Percentiles rank a stretch among this genome's conserved stretches.
Evolutionary conservation across 2,329 filamentous ascomycete species (phyloP).

Genomic region (Penicillium paneum): DNA sequence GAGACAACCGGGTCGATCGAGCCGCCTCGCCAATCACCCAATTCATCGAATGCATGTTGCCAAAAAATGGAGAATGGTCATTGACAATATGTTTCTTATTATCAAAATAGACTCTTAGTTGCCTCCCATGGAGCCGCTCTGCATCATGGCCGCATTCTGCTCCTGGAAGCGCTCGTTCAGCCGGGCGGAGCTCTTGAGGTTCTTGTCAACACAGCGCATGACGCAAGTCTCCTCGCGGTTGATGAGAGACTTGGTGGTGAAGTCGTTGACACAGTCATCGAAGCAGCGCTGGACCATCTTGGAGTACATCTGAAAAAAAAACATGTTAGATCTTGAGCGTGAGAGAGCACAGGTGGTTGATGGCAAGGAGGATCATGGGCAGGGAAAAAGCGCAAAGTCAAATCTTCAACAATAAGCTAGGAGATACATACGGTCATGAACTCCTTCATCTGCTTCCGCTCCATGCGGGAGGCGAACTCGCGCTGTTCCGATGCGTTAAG

Average conservation of each 20-base stretch:
- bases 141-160: conserved; percentile 66
- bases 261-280: conserved; percentile 95
- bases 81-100: neutral
- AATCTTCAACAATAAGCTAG: neutral
- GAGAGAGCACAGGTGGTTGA: neutral
- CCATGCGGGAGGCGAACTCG: conserved; percentile 90
- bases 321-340: conserved; percentile 14
- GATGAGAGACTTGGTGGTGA: conserved; percentile 92
- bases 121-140: conserved; percentile 52
- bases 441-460: conserved; percentile 98
- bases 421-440: conserved; percentile 80
- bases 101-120: conserved; percentile 14
- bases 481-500: conserved; percentile 79
- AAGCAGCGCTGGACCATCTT: conserved; percentile 69
- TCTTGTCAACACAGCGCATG: conserved; percentile 92
- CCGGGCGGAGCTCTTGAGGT: conserved; percentile 85
- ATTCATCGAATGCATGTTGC: neutral
- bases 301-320: conserved; percentile 59
- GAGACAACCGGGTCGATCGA: neutral
- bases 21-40: neutral
- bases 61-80: neutral
- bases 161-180: conserved; percentile 87
- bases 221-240: conserved; percentile 88
- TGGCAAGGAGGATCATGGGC: neutral
- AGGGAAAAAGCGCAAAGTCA: neutral